Conservation (phyloP, 2,329 filamentous ascomycete species). For the Exophiala viscosa region DNA sequence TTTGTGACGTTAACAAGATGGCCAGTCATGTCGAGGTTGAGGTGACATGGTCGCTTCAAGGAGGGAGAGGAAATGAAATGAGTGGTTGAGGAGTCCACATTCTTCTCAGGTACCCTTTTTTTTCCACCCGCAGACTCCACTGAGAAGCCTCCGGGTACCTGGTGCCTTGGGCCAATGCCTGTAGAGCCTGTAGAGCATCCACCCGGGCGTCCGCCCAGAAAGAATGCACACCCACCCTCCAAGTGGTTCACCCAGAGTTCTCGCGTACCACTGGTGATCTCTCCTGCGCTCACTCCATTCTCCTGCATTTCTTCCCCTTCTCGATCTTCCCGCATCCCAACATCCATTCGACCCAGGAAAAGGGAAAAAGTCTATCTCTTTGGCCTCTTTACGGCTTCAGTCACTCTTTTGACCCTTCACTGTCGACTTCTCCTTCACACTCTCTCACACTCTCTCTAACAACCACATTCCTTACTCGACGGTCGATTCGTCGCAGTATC, state of each 20-base stretch:
- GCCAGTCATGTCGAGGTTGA: not conserved
- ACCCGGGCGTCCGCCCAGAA: no score
- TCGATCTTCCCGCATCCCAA: conserved; percentile 6
- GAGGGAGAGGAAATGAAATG: not conserved
- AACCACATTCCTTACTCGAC: conserved; percentile 23
- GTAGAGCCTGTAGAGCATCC: no score
- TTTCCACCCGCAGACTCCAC: no score
- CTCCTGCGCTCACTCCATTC: not conserved
- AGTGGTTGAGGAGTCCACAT: not conserved
- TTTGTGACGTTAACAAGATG: not conserved
- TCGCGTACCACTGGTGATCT: not conserved
- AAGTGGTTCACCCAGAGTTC: not conserved
- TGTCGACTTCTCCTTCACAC: conserved; percentile 1
- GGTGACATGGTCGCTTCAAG: conserved; percentile 16
- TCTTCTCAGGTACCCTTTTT: no score
- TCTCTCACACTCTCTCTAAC: conserved; percentile 7
- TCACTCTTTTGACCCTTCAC: conserved; percentile 17
- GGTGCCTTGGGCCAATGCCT: no score
- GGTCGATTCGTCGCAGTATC: conserved; percentile 25
- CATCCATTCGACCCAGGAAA: conserved; percentile 1
- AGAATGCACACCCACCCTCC: not conserved
- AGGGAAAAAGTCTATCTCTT: conserved; percentile 15
- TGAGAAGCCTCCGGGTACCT: no score
- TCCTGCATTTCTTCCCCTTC: conserved; percentile 3
- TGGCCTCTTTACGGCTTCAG: conserved; percentile 6